These are phyloP conservation scores for Tulasnella sp. DNA, from an alignment of 768 basidiomycete species.

Conservation along the genomic window DNA sequence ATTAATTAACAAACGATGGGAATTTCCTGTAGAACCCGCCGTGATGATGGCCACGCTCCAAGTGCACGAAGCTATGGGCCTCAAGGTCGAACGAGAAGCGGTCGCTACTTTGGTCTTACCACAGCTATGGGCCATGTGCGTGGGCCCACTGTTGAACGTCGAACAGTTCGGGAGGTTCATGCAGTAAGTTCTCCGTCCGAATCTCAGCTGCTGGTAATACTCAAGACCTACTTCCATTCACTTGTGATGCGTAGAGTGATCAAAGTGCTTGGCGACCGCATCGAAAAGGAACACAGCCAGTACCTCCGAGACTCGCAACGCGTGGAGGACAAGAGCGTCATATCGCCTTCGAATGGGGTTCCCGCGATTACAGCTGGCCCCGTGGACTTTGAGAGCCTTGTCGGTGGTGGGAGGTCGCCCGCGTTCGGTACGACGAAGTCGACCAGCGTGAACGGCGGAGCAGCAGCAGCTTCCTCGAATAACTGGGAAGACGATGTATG, in stretches of 20 bases:
- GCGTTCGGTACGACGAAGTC: conserved; percentile 21
- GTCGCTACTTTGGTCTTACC: conserved; percentile 81
- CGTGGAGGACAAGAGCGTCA: conserved; percentile 63
- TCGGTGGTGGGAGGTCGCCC: conserved; percentile 32
- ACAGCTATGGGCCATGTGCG: conserved; percentile 94
- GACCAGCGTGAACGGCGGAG: conserved; percentile 7
- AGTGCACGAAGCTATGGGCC: conserved; percentile 94
- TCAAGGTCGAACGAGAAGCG: conserved; percentile 87
- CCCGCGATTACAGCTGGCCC: conserved; percentile 30
- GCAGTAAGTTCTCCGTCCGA: conserved; percentile 30
- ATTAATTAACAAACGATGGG: not conserved
- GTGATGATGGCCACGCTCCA: conserved; percentile 85
- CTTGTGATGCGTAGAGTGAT: conserved; percentile 23
- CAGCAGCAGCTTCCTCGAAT: conserved; percentile 33
- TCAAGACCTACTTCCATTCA: not conserved
- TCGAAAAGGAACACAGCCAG: conserved; percentile 85
- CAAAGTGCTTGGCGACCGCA: conserved; percentile 50
- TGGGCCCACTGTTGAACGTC: conserved; percentile 49
- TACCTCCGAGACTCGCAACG: conserved; percentile 89
- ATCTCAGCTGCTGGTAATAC: not conserved
- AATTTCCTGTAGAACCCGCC: conserved; percentile 49
- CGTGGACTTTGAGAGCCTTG: conserved; percentile 80
- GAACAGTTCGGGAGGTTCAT: conserved; percentile 88
- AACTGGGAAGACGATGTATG: conserved; percentile 78
- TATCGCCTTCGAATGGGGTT: conserved; percentile 29